Evolutionary conservation across 306 rosid species (phyloP).

Genomic region (Cucurbita maxima): DNA sequence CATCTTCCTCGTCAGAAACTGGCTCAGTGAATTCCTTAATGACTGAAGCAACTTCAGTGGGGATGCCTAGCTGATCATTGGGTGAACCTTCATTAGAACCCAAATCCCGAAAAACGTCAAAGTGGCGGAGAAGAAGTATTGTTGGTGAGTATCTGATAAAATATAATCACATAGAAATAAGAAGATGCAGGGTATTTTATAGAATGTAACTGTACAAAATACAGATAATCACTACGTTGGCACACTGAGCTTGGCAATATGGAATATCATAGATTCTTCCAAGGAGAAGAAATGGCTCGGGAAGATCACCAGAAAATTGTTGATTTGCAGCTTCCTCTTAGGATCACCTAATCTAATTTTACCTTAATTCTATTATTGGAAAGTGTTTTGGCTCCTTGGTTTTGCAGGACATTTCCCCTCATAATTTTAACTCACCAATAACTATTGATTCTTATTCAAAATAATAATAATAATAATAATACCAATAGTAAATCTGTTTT

Average conservation of each 20-base stretch:
- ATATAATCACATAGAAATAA: constrained; percentile 15
- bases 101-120: constrained; percentile 68
- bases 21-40: constrained; percentile 72
- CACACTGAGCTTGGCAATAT: background rate
- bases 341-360: too few species aligned
- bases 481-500: background rate
- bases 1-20: constrained; percentile 35
- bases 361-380: background rate
- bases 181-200: background rate
- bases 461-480: background rate
- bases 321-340: too few species aligned
- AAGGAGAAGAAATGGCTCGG: too few species aligned
- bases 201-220: background rate
- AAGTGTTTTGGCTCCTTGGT: background rate
- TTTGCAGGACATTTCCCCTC: background rate
- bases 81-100: constrained; percentile 39
- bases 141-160: constrained; percentile 73
- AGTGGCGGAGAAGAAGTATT: constrained; percentile 83
- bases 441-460: background rate
- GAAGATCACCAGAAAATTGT: too few species aligned
- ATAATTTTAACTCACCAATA: background rate
- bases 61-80: constrained; percentile 57
- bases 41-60: constrained; percentile 69
- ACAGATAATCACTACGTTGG: background rate
- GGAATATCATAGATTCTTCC: background rate